Conservation (phyloP, 805 yeast species). For the Wickerhamiella domercqiae region DNA sequence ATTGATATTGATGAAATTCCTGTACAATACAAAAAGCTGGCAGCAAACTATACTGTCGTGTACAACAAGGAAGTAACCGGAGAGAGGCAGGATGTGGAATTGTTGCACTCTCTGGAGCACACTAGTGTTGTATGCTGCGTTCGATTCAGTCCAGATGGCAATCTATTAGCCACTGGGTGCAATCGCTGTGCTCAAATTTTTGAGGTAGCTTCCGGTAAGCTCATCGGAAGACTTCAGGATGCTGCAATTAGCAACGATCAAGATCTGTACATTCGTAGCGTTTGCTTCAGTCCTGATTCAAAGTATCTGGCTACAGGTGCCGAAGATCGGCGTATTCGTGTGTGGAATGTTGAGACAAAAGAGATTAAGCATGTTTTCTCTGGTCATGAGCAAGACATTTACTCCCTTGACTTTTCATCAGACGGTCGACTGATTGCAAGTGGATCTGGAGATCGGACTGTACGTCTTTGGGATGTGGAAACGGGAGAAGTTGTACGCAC, state of each 20-base stretch:
- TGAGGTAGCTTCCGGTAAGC: slow-evolving; percentile 80
- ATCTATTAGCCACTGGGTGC: slow-evolving; percentile 90
- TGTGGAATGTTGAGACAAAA: slow-evolving; percentile 85
- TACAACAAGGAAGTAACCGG: slow-evolving; percentile 72
- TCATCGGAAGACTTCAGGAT: slow-evolving; percentile 74
- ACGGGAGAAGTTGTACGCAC: slow-evolving; percentile 81
- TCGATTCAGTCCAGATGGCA: slow-evolving; percentile 80
- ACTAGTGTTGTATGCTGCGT: slow-evolving; percentile 95
- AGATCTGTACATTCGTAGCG: slow-evolving; percentile 86
- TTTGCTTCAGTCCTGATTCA: slow-evolving; percentile 92
- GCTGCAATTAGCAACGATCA: slow-evolving; percentile 57
- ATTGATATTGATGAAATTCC: slow-evolving; percentile 66
- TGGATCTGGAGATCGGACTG: slow-evolving; percentile 94
- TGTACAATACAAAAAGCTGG: slow-evolving; percentile 65
- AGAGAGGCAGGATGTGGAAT: slow-evolving; percentile 62
- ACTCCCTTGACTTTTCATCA: slow-evolving; percentile 87
- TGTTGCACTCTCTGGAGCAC: slow-evolving; percentile 82
- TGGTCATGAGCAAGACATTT: slow-evolving; percentile 97
- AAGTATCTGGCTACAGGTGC: slow-evolving; percentile 89
- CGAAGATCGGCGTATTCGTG: slow-evolving; percentile 60
- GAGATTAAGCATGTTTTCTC: slow-evolving; percentile 64
- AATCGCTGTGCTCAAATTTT: slow-evolving; percentile 91
- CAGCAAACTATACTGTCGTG: slow-evolving; percentile 70
- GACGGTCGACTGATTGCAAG: slow-evolving; percentile 86
- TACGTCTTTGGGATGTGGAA: slow-evolving; percentile 88